Evolutionary conservation across 176 grass and related monocot species (phyloP).

Genomic region (Avena atlantica): DNA sequence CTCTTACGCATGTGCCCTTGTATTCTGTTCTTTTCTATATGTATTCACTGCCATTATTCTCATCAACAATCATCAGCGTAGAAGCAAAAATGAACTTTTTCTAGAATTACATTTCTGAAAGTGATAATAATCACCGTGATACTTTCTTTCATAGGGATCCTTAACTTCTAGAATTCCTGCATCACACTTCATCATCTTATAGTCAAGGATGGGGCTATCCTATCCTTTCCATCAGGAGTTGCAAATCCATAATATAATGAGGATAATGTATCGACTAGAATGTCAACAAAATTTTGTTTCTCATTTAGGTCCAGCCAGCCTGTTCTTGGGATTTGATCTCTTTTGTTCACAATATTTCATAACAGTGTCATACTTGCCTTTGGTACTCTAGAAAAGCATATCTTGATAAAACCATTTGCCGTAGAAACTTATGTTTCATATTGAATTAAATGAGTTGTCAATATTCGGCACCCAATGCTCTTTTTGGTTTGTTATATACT

Average conservation of each 20-base stretch:
- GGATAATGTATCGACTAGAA: conserved; percentile 4
- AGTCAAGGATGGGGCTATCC: neutral
- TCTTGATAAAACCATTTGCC: neutral
- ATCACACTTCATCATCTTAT: conserved; percentile 6
- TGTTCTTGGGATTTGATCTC: neutral
- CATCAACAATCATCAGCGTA: neutral
- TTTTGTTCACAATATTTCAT: conserved; percentile 9
- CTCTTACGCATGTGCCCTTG: conserved; percentile 5
- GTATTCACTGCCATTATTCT: conserved; percentile 9
- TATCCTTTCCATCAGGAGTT: conserved; percentile 19
- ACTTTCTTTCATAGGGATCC: neutral
- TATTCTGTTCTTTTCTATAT: conserved; percentile 14
- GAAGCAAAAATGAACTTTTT: conserved; percentile 11
- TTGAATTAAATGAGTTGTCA: conserved; percentile 8
- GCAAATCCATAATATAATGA: conserved; percentile 23
- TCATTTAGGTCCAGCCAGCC: neutral
- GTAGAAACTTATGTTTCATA: neutral
- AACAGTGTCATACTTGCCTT: conserved; percentile 32
- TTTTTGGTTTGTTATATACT: conserved; percentile 9
- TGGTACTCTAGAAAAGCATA: neutral
- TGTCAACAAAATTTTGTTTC: neutral
- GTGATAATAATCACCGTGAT: neutral
- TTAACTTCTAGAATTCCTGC: neutral
- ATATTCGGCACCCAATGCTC: neutral
- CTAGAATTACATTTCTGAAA: conserved; percentile 24